Conservation (phyloP, 352 stramenopile species). For the Phytophthora megakarya region DNA sequence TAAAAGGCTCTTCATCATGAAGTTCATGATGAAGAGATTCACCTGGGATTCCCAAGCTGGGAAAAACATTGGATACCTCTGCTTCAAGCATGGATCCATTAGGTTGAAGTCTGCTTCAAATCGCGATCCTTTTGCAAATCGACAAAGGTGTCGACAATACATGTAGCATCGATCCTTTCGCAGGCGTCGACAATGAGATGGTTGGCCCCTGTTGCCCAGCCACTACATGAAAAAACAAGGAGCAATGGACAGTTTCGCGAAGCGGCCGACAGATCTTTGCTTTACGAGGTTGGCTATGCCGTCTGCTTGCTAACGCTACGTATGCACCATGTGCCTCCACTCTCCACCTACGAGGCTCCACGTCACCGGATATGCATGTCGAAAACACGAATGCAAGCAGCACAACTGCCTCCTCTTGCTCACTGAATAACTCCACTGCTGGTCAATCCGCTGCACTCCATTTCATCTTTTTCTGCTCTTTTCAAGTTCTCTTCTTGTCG, state of each 20-base stretch:
- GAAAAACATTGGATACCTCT: neutral
- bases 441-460: slow-evolving; percentile 21
- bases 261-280: slow-evolving; percentile 35
- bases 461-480: slow-evolving; percentile 31
- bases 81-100: slow-evolving; percentile 6
- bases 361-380: slow-evolving; percentile 38
- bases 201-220: no score
- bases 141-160: slow-evolving; percentile 4
- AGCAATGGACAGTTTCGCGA: slow-evolving; percentile 19
- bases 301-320: slow-evolving; percentile 37
- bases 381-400: slow-evolving; percentile 37
- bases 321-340: slow-evolving; percentile 32
- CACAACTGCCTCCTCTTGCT: slow-evolving; percentile 26
- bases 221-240: neutral
- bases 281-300: slow-evolving; percentile 33
- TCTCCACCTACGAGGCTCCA: slow-evolving; percentile 26
- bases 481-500: slow-evolving; percentile 9
- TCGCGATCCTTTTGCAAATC: neutral
- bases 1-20: neutral
- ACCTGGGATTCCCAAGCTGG: no score
- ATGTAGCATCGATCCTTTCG: neutral
- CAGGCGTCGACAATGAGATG: neutral
- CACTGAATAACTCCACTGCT: slow-evolving; percentile 36
- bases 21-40: no score
- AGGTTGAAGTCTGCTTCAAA: slow-evolving; percentile 13